phyloP scores from a whole-genome alignment of 1,284 basidiomycete species.

The Quambalaria eucalypti region DNA sequence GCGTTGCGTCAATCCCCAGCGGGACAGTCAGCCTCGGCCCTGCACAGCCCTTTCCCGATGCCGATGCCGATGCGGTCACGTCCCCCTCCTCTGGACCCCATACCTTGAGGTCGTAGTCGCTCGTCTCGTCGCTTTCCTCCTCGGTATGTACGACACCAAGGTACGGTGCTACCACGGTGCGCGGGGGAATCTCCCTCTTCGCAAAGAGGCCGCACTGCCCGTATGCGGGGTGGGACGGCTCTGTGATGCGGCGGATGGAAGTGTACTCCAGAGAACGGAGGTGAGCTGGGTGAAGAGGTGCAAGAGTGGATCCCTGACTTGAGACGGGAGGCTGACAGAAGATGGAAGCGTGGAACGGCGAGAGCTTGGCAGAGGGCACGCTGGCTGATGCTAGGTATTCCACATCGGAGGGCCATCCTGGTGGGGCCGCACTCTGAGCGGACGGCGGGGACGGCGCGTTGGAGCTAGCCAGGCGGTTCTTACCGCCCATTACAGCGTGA shows the following conservation, averaged over 20 bases:
- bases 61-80: too few relatives aligned
- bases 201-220: slow-evolving; percentile 79
- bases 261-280: not conserved
- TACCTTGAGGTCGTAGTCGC: slow-evolving; percentile 68
- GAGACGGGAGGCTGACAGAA: not conserved
- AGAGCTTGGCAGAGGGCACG: not conserved
- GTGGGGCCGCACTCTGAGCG: not conserved
- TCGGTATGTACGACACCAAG: slow-evolving; percentile 73
- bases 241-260: not conserved
- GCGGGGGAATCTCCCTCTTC: slow-evolving; percentile 58
- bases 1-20: slow-evolving; percentile 62
- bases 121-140: slow-evolving; percentile 53
- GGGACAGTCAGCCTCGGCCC: too few relatives aligned
- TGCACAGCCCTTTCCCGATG: too few relatives aligned
- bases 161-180: slow-evolving; percentile 68
- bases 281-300: not conserved
- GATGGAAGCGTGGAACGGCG: not conserved
- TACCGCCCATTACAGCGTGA: too few relatives aligned
- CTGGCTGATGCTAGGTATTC: not conserved
- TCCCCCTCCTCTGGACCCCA: not conserved
- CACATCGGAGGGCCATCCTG: not conserved
- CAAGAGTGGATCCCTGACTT: too few relatives aligned
- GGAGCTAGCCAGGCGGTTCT: too few relatives aligned
- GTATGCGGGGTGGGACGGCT: slow-evolving; percentile 61
- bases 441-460: not conserved